A percentile compares a stretch with the other conserved stretches of the same genome.
Evolutionary conservation across 169 alveolate genomes (phyloP).

Genomic region (Plasmodium reichenowi): DNA sequence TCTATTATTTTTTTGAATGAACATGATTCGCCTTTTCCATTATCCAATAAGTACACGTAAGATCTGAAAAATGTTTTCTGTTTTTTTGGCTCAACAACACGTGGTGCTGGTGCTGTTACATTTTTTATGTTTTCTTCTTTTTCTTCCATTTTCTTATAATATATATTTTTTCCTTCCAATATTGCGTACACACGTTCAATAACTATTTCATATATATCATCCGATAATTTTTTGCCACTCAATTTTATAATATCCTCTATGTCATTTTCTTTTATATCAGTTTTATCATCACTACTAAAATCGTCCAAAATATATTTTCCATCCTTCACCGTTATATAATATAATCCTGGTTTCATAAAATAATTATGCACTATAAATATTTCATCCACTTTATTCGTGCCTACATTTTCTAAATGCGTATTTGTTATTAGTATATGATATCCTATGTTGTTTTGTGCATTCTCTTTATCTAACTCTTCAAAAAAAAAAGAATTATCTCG

Average conservation of each 20-base stretch:
- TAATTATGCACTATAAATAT: conserved; percentile 7
- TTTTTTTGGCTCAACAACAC: background rate
- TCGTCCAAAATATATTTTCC: conserved; percentile 2
- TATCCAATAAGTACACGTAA: background rate
- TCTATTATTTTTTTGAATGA: conserved; percentile 5
- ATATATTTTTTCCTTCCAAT: background rate
- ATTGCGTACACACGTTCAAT: background rate
- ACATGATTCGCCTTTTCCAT: conserved; percentile 16
- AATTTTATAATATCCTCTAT: conserved; percentile 10
- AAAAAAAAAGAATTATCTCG: background rate
- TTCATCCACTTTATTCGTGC: conserved; percentile 7
- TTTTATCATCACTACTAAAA: background rate
- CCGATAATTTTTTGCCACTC: conserved; percentile 9
- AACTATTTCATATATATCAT: background rate
- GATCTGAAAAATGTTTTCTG: conserved; percentile 3
- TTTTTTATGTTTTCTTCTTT: background rate
- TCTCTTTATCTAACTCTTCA: background rate
- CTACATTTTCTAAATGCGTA: background rate
- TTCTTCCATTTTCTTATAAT: background rate
- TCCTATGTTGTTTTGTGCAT: background rate
- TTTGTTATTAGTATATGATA: no score
- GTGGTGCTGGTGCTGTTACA: background rate
- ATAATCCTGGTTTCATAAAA: conserved; percentile 10
- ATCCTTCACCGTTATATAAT: background rate
- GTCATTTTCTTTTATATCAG: background rate